A percentile compares a stretch with the other conserved stretches of the same genome.
Evolutionary conservation across 75 land plant genomes (phyloP).

Genomic region (Cryptomeria japonica): DNA sequence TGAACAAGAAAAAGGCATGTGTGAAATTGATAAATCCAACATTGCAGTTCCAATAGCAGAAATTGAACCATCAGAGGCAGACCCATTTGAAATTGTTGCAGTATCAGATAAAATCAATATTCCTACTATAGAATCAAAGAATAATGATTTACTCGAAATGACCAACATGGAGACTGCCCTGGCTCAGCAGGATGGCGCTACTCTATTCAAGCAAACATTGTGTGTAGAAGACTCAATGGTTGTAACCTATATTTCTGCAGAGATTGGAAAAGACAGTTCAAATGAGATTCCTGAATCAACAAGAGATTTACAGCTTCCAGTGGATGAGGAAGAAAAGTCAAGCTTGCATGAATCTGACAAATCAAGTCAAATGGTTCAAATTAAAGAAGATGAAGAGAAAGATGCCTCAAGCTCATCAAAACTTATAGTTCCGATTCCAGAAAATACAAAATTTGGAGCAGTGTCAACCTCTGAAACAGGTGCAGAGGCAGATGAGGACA

Average conservation of each 20-base stretch:
- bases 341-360: too few species aligned
- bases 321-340: background rate
- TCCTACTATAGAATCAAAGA: too few species aligned
- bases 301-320: background rate
- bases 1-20: background rate
- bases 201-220: too few species aligned
- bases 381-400: background rate
- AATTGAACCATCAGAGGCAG: background rate
- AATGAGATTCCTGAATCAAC: background rate
- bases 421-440: background rate
- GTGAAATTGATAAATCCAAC: background rate
- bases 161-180: too few species aligned
- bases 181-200: too few species aligned
- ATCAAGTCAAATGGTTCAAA: too few species aligned
- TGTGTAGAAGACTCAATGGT: background rate
- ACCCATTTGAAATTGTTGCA: too few species aligned
- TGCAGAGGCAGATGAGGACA: background rate
- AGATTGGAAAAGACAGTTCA: background rate
- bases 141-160: too few species aligned
- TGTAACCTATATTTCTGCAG: background rate
- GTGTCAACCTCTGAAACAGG: background rate
- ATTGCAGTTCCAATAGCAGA: background rate
- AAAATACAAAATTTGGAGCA: background rate
- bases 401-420: background rate
- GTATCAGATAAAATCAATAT: too few species aligned